Conservation (phyloP, 202 grass and related monocot genomes). For the Dendrocalamus latiflorus region DNA sequence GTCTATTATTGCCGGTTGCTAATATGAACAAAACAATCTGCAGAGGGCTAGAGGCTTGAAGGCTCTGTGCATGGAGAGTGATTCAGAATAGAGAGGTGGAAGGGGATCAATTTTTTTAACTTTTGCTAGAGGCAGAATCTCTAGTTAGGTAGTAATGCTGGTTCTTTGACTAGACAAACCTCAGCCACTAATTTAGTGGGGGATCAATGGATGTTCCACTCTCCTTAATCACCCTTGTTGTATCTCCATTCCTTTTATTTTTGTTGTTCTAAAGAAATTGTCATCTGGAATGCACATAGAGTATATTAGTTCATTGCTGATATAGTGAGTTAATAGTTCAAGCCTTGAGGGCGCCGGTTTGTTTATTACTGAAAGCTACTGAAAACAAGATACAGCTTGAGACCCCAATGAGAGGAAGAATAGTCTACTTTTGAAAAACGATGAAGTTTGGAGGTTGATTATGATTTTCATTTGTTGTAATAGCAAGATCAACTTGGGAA, state of each 20-base stretch:
- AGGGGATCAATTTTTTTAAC: slow-evolving; percentile 31
- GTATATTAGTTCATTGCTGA: background rate
- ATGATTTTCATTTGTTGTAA: background rate
- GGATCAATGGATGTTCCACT: background rate
- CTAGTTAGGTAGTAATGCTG: slow-evolving; percentile 2
- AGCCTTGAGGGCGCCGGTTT: background rate
- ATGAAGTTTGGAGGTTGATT: background rate
- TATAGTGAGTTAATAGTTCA: background rate
- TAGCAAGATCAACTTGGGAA: background rate
- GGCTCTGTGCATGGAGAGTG: slow-evolving; percentile 88
- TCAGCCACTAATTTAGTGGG: slow-evolving; percentile 26
- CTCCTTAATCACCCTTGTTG: background rate
- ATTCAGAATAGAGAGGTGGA: slow-evolving; percentile 57
- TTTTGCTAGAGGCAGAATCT: slow-evolving; percentile 5
- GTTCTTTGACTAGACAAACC: slow-evolving; percentile 20
- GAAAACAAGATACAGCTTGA: background rate
- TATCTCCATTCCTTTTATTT: background rate
- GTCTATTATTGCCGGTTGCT: background rate
- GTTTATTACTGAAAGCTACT: background rate
- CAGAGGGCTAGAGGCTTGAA: slow-evolving; percentile 94
- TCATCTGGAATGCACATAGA: background rate
- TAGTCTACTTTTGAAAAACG: background rate
- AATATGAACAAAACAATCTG: slow-evolving; percentile 8
- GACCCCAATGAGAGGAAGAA: background rate
- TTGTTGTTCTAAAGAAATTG: background rate